A percentile compares a stretch with the other conserved stretches of the same genome.
phyloP scores from a whole-genome alignment of 441 rosid genomes.

The Kokia cookei region DNA sequence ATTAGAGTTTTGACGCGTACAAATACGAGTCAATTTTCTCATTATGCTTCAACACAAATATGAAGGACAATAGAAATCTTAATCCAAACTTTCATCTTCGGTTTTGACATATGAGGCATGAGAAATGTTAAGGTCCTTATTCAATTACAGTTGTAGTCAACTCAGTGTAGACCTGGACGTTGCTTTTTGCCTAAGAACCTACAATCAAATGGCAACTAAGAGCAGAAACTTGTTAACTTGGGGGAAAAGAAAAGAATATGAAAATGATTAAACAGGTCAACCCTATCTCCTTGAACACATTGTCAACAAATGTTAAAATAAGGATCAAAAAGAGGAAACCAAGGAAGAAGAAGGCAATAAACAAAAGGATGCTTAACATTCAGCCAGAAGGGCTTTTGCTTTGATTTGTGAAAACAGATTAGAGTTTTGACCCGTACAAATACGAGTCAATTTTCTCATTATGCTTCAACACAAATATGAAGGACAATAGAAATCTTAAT shows the following conservation, averaged over 20 bases:
- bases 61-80: neutral
- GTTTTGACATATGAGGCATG: neutral
- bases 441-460: neutral
- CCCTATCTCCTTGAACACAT: slow-evolving; percentile 96
- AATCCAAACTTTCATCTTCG: neutral
- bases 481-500: neutral
- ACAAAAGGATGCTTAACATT: neutral
- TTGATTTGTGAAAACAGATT: neutral
- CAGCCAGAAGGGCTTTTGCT: neutral
- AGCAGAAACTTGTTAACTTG: slow-evolving; percentile 11
- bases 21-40: neutral
- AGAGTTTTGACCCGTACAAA: neutral
- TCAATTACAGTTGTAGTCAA: slow-evolving; percentile 69
- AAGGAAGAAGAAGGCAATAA: neutral
- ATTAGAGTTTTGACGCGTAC: neutral
- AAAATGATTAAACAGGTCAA: slow-evolving; percentile 33
- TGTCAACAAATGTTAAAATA: slow-evolving; percentile 58
- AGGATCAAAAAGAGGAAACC: slow-evolving; percentile 1
- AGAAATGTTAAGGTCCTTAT: slow-evolving; percentile 3
- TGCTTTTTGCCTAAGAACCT: slow-evolving; percentile 93
- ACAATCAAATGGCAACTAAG: slow-evolving; percentile 59
- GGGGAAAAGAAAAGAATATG: neutral
- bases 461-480: neutral
- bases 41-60: neutral
- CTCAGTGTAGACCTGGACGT: slow-evolving; percentile 88